These are phyloP conservation scores for Pyrenophora graminea DNA, from an alignment of 2,329 filamentous ascomycete species.

Conservation along the genomic window DNA sequence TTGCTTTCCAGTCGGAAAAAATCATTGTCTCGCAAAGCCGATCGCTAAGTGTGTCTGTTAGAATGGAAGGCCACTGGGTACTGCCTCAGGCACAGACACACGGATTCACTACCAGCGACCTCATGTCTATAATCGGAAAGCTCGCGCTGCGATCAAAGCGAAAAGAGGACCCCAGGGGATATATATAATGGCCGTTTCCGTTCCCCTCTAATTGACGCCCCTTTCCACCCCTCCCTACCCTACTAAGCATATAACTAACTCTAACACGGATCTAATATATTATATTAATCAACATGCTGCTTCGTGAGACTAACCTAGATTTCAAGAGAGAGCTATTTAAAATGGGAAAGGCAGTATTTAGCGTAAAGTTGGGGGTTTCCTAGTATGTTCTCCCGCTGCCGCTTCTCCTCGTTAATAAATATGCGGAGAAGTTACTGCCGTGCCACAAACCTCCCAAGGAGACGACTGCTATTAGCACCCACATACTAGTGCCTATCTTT, in stretches of 20 bases:
- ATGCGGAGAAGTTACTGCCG: conserved; percentile 5
- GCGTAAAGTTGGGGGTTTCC: conserved; percentile 9
- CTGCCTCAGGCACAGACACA: too few relatives aligned
- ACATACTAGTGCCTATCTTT: conserved; percentile 1
- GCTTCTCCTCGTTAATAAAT: conserved; percentile 12
- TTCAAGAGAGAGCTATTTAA: conserved; percentile 15
- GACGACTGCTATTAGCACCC: conserved; percentile 12
- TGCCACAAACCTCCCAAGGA: conserved; percentile 18
- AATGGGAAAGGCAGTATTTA: conserved; percentile 13
- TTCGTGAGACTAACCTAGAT: conserved; percentile 14
- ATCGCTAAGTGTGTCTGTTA: too few relatives aligned
- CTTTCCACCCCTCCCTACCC: too few relatives aligned
- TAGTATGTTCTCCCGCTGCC: conserved; percentile 17
- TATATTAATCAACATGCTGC: conserved; percentile 13
- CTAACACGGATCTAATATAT: background rate
- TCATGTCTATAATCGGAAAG: too few relatives aligned
- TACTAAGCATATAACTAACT: background rate
- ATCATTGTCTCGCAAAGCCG: too few relatives aligned
- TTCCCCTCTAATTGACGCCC: too few relatives aligned
- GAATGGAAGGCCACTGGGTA: too few relatives aligned
- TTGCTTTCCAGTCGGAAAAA: too few relatives aligned
- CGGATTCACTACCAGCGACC: too few relatives aligned
- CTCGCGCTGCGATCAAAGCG: too few relatives aligned
- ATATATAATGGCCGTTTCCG: too few relatives aligned
- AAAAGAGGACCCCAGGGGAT: too few relatives aligned